phyloP scores from a whole-genome alignment of 352 stramenopile species.

The Globisporangium orthogonon region DNA sequence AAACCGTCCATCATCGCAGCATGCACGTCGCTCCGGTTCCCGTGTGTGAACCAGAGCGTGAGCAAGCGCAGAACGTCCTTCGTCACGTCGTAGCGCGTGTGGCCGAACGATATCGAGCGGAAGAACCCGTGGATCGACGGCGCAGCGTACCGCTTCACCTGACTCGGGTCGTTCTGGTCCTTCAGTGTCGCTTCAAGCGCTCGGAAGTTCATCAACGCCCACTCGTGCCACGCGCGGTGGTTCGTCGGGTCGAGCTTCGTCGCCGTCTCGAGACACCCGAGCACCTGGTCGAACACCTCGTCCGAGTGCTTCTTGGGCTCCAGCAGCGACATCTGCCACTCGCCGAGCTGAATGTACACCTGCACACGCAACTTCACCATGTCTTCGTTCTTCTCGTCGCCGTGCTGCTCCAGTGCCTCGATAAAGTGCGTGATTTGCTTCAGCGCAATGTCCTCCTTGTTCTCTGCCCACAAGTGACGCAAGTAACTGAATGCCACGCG shows the following conservation, averaged over 20 bases:
- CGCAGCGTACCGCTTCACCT: constrained; percentile 75
- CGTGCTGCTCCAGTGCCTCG: constrained; percentile 63
- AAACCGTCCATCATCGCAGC: constrained; percentile 83
- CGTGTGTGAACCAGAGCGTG: constrained; percentile 98
- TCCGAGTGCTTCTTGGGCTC: constrained; percentile 71
- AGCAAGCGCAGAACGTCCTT: constrained; percentile 99
- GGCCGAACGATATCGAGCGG: constrained; percentile 94
- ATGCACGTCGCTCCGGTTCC: constrained; percentile 88
- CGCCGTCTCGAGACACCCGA: constrained; percentile 75
- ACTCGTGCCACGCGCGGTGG: constrained; percentile 98
- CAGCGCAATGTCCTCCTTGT: constrained; percentile 72
- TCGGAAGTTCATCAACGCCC: constrained; percentile 97
- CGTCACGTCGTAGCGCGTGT: constrained; percentile 89
- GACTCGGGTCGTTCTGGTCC: constrained; percentile 38
- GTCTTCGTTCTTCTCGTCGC: constrained; percentile 58
- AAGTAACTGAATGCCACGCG: constrained; percentile 80
- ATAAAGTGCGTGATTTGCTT: constrained; percentile 86
- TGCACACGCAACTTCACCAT: constrained; percentile 74
- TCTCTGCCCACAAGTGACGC: constrained; percentile 77
- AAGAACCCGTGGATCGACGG: constrained; percentile 98
- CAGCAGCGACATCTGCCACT: constrained; percentile 77
- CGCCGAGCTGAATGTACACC: constrained; percentile 80
- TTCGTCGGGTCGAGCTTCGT: constrained; percentile 86
- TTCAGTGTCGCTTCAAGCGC: constrained; percentile 61
- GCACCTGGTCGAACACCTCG: constrained; percentile 70